Evolutionary conservation across 2,329 filamentous ascomycete genomes (phyloP).

Genomic region (Ophiognomonia clavigignenti-juglandacearum): DNA sequence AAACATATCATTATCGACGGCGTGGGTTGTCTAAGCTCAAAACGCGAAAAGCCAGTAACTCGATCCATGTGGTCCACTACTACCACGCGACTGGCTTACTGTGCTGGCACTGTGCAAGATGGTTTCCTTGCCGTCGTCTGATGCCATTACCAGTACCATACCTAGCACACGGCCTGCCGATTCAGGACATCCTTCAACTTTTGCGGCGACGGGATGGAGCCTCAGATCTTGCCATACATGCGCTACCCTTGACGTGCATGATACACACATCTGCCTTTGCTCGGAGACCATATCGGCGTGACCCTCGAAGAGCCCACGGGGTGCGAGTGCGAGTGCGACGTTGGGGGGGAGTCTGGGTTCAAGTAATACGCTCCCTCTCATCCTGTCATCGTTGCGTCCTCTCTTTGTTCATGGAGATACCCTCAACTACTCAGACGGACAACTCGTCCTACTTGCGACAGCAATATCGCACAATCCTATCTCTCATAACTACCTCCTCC

Average conservation of each 20-base stretch:
- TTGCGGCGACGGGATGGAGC: no score
- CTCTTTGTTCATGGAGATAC: slow-evolving; percentile 8
- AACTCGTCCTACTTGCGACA: slow-evolving; percentile 1
- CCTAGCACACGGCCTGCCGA: slow-evolving; percentile 2
- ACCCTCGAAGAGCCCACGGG: no score
- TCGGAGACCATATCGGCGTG: no score
- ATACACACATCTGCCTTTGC: no score
- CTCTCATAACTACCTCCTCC: no score
- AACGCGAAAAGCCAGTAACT: slow-evolving; percentile 3
- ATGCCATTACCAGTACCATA: not conserved
- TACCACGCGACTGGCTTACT: slow-evolving; percentile 12
- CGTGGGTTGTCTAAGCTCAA: not conserved
- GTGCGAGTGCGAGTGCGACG: slow-evolving; percentile 1
- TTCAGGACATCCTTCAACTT: no score
- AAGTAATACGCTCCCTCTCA: slow-evolving; percentile 4
- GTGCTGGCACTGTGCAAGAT: slow-evolving; percentile 16
- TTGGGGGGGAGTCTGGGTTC: not conserved
- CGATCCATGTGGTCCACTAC: slow-evolving; percentile 9
- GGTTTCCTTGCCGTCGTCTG: slow-evolving; percentile 1
- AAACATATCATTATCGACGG: not conserved
- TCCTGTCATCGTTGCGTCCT: not conserved
- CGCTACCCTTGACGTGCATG: no score
- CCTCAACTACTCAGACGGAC: slow-evolving; percentile 1
- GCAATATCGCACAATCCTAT: not conserved
- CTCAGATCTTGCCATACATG: no score